These are phyloP conservation scores for Ichthyophthirius multifiliis DNA, from an alignment of 169 alveolate genomes.

Conservation along the genomic window DNA sequence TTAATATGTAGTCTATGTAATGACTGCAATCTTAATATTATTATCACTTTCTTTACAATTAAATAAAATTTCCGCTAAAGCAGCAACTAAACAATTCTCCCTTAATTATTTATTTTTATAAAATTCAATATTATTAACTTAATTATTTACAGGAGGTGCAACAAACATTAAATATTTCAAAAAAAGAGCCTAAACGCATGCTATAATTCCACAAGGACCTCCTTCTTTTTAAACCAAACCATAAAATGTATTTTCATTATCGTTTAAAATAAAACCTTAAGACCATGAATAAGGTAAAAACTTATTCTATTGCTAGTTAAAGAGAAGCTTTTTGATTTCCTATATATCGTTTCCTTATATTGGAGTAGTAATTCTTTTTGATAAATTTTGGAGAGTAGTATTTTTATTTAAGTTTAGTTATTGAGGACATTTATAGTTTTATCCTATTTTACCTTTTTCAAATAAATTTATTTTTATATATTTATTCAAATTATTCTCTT, in stretches of 20 bases:
- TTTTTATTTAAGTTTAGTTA: background rate
- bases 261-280: conserved; percentile 45
- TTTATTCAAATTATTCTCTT: no score
- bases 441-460: background rate
- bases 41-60: conserved; percentile 27
- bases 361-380: background rate
- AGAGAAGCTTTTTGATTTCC: conserved; percentile 37
- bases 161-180: conserved; percentile 47
- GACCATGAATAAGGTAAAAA: conserved; percentile 51
- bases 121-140: background rate
- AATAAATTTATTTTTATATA: background rate
- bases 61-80: conserved; percentile 43
- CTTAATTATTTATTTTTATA: conserved; percentile 5
- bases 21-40: conserved; percentile 8
- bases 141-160: background rate
- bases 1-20: conserved; percentile 1
- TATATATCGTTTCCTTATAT: background rate
- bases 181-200: conserved; percentile 48
- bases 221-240: conserved; percentile 65
- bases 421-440: background rate
- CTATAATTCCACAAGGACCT: conserved; percentile 67
- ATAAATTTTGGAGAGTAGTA: background rate
- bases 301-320: background rate
- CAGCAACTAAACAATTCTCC: conserved; percentile 53
- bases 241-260: conserved; percentile 33